Conservation (phyloP, 768 basidiomycete genomes). For the Kwoniella sp. region DNA sequence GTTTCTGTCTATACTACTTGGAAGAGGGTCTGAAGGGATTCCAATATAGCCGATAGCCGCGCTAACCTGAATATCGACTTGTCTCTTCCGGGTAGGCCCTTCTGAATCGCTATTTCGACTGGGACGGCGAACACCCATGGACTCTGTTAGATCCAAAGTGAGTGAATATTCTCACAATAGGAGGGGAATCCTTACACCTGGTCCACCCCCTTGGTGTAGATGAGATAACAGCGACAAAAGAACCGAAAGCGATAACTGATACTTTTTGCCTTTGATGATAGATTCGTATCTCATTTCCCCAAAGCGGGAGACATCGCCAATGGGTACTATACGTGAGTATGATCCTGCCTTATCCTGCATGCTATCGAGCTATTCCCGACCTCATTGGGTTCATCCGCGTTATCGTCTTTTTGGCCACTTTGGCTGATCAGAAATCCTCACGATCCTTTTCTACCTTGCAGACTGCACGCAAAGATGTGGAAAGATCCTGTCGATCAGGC, state of each 20-base stretch:
- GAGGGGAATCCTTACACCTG: too few relatives aligned
- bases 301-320: slow-evolving; percentile 5
- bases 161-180: slow-evolving; percentile 4
- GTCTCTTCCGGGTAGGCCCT: too few relatives aligned
- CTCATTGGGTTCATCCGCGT: background rate
- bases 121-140: slow-evolving; percentile 25
- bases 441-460: background rate
- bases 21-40: too few relatives aligned
- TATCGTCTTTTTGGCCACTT: background rate
- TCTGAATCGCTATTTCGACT: slow-evolving; percentile 22
- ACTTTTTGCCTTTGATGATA: background rate
- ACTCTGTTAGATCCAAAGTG: slow-evolving; percentile 17
- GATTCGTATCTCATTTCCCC: slow-evolving; percentile 23
- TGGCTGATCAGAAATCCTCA: background rate
- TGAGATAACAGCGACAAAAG: background rate
- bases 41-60: too few relatives aligned
- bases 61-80: background rate
- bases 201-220: too few relatives aligned
- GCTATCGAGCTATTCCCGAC: background rate
- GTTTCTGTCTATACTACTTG: too few relatives aligned
- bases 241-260: background rate
- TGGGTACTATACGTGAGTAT: slow-evolving; percentile 20
- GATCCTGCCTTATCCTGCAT: background rate
- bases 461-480: slow-evolving; percentile 25
- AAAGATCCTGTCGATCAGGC: slow-evolving; percentile 17